Base-by-base conservation (phyloP, 2,329 filamentous ascomycete species). In the Arthrobotrys megalospora region DNA sequence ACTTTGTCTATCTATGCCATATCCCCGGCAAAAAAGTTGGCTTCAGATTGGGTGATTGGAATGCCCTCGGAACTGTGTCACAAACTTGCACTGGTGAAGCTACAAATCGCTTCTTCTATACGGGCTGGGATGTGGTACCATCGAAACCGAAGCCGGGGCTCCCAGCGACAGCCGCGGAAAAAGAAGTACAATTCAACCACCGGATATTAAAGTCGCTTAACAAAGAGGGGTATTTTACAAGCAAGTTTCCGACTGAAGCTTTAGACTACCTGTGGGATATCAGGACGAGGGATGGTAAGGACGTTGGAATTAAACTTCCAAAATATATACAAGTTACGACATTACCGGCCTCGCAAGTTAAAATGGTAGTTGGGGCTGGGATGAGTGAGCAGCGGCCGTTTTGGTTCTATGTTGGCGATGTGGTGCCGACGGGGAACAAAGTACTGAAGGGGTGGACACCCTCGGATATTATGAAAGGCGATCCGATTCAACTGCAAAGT, bases 1-100 rank as follows among this genome's bases (percentile, higher is more conserved):
- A 71, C 12, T 78, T 78, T 34, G 67, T 65, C 5, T 78, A 78
- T 14, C n/a, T 78, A 34, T 78, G 75, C 41, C 45, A 62, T 12
- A 7, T n/a, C 32, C 14, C 62, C 5, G 34, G 43, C 6, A 50
- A 78, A 48, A 78, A 58, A 21, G 47, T 38, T 5, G 38, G 34
- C 6, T 78, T 78, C 28, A 10, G 24, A 11, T 28, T 78, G 10
- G 66, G 66, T 1, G 16, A 28, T 12, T 78, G 75, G 67, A 11
- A 24, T 12, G 24, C 72, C n/a, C 32, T 67, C 6, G 16, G 21
- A 4, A 14, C 50, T 16, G 3, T 72, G 19, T 50, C 75, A 2
- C n/a, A 68, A 16, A 66, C 12, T 24, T 78, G 67, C 21, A 16
- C 19, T 1, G 50, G 50, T 10, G 8, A 12, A 10, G 11, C 14